Evolutionary conservation across 345 rosid species (phyloP), one percentile per base, ranked within the genome.

Genomic region (Capsella bursapastoris): DNA sequence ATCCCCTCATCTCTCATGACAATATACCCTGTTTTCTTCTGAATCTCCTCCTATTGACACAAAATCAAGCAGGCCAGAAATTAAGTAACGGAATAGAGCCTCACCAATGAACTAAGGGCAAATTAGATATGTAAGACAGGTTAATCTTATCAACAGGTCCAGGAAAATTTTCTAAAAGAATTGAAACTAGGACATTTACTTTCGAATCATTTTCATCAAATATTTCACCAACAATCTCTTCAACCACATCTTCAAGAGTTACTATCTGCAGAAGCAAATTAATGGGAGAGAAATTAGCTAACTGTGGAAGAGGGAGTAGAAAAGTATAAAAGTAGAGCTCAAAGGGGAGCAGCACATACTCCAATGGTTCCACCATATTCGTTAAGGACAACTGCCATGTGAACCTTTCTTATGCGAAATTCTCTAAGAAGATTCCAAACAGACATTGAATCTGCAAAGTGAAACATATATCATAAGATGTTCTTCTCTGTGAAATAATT

Each of bases 341-440:
- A 8, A 61, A 57, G 35, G 14, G 41, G 56, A 76, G 49, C 13
- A 63, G 22, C 66, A 84, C 98, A 70, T 92, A 95, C 98, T 80
- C 99, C 99, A 52, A 92, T 86, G 38, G 99, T 92, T 83, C 99
- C 99, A 66, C 98, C 99, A 70, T 92, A 95, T 81, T 90, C 99
- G 35, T 95, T 92, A 50, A 95, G 98, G 68, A 92, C 99, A 66
- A 95, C 97, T 53, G 97, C 99, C 96, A 95, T 92, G 85, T 95
- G 97, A 82, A 95, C 98, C 84, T 95, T 95, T 80, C 98, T 88
- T 82, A 92, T 95, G 63, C 98, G 94, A 41, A 95, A 92, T 82
- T 95, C 99, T 82, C 98, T 88, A 56, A 95, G 97, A 83, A 95
- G 99, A 84, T 95, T 92, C 98, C 99, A 92, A 79, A 95, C 99